Base-by-base conservation (phyloP, 164 flowering plant species). In the Aristolochia contorta region DNA sequence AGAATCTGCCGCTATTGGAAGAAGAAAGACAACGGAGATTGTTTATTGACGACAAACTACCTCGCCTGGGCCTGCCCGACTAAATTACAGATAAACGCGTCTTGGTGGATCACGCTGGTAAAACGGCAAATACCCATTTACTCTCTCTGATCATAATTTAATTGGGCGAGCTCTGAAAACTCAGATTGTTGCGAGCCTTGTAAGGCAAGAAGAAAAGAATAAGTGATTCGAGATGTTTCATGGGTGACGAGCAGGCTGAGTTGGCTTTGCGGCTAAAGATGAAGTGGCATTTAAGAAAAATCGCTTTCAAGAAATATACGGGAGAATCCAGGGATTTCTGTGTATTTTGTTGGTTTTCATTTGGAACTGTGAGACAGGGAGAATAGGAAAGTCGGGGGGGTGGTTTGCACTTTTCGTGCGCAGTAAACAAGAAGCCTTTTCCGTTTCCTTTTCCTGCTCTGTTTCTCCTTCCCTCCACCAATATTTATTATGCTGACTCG, bases 231-330 rank as follows among this genome's bases (percentile, higher is more conserved):
- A n/a, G n/a, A n/a, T n/a, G n/a, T n/a, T n/a, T n/a, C n/a, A n/a
- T n/a, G n/a, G n/a, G n/a, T n/a, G n/a, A n/a, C n/a, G n/a, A 48
- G 52, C 19, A 4, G 52, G 7, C 20, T 48, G 19, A 18, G 18
- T 16, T 48, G 20, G 18, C 7, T 48, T n/a, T 48, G 52, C 52
- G 20, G 18, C 20, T 48, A 48, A 18, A 48, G 52, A 6, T 48
- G 20, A 20, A 20, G 52, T 18, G 52, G 0, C 52, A 16, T 48
- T 15, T 18, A n/a, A 13, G 61, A 43, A 54, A 60, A 62, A 67
- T 77, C 79, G 30, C 77, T 69, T 56, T 80, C 78, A 66, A 57
- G 56, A 64, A 69, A 75, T 67, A 52, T 60, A 51, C 63, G 60
- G 71, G 65, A 72, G 71, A 79, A 75, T 73, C 80, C 77, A 52